Conservation (phyloP, 2,329 filamentous ascomycete species). For the Helotiales sp. region DNA sequence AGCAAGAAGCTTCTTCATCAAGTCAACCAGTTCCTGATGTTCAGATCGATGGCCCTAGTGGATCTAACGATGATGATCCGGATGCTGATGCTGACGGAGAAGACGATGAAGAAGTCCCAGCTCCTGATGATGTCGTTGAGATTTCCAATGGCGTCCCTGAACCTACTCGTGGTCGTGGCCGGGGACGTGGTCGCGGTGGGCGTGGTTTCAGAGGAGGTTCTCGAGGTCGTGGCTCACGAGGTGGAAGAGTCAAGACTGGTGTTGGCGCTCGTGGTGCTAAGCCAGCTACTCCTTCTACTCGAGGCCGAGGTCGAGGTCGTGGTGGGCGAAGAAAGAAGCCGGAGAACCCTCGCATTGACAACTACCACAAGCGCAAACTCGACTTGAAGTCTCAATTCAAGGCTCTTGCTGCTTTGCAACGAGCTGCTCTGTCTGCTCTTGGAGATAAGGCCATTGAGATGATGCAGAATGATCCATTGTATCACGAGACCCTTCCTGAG, state of each 20-base stretch:
- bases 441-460: constrained; percentile 38
- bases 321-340: constrained; percentile 39
- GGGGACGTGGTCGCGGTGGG: constrained; percentile 35
- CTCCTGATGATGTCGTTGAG: constrained; percentile 6
- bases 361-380: constrained; percentile 38
- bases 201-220: constrained; percentile 22
- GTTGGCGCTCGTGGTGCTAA: constrained; percentile 19
- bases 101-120: not conserved
- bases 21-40: constrained; percentile 18
- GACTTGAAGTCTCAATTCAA: constrained; percentile 39
- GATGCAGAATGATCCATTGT: constrained; percentile 33
- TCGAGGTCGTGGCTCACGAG: constrained; percentile 31
- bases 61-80: constrained; percentile 14
- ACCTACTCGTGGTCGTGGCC: constrained; percentile 30
- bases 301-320: constrained; percentile 29
- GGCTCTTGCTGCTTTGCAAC: constrained; percentile 34
- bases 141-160: constrained; percentile 9
- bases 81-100: constrained; percentile 4
- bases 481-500: constrained; percentile 39
- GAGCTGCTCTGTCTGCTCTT: constrained; percentile 34
- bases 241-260: constrained; percentile 20
- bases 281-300: constrained; percentile 1
- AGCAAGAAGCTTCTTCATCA: constrained; percentile 13
- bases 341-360: constrained; percentile 38
- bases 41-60: constrained; percentile 22